Percentiles rank a stretch among this genome's conserved stretches.
These are phyloP conservation scores for Cryptosporidium bovis DNA, from an alignment of 169 alveolate genomes.

Conservation along the genomic window DNA sequence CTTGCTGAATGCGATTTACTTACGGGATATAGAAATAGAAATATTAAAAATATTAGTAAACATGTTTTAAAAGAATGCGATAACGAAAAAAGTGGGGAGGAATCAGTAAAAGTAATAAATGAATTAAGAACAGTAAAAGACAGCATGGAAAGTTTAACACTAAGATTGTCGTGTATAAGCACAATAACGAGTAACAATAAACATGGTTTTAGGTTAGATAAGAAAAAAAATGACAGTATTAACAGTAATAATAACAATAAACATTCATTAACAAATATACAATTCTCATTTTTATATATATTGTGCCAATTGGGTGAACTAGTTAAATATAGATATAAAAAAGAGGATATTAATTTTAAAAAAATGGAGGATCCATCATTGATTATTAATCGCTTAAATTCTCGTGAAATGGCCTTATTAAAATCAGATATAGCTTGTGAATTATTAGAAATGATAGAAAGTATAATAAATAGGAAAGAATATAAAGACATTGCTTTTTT, in stretches of 20 bases:
- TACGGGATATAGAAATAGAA: not conserved
- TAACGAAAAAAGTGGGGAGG: not conserved
- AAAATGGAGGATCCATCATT: conserved; percentile 17
- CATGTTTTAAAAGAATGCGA: not conserved
- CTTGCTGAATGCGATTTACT: conserved; percentile 36
- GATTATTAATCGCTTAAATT: conserved; percentile 18
- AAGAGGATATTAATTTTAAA: not conserved
- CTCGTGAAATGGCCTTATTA: conserved; percentile 34
- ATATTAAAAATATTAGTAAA: not conserved
- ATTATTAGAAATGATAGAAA: conserved; percentile 8
- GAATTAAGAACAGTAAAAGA: conserved; percentile 41
- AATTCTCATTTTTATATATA: conserved; percentile 57
- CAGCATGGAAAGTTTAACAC: conserved; percentile 11
- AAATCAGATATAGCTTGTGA: conserved; percentile 63
- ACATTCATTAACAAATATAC: conserved; percentile 54
- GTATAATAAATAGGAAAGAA: conserved; percentile 11
- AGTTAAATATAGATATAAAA: conserved; percentile 35
- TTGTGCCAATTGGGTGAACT: conserved; percentile 67
- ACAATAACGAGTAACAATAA: not conserved
- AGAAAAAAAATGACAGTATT: not conserved
- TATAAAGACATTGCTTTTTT: conserved; percentile 40
- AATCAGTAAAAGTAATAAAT: conserved; percentile 15
- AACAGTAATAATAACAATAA: not conserved
- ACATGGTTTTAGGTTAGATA: not conserved
- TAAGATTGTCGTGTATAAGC: conserved; percentile 40